Percentiles rank a stretch among this genome's conserved stretches.
These are phyloP conservation scores for Inosperma sp. DNA, from an alignment of 768 basidiomycete genomes.

Conservation along the genomic window DNA sequence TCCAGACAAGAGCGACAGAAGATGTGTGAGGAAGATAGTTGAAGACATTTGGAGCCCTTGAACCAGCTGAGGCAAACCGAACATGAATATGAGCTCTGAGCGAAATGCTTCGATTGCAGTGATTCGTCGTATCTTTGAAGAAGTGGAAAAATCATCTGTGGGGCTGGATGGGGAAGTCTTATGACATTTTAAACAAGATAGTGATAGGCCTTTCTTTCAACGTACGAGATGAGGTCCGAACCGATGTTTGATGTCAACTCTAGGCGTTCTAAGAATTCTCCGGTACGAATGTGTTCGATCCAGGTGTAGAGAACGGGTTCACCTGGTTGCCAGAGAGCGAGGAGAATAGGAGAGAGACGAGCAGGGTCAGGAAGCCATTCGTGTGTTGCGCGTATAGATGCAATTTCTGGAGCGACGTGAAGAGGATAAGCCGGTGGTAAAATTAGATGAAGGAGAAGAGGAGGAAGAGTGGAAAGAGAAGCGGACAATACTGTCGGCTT, in stretches of 20 bases:
- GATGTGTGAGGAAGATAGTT: conserved; percentile 68
- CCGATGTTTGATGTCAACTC: conserved; percentile 31
- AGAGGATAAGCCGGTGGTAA: conserved; percentile 56
- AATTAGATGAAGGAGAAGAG: conserved; percentile 52
- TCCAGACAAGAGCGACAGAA: conserved; percentile 79
- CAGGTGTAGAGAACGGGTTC: conserved; percentile 62
- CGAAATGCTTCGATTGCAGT: conserved; percentile 50
- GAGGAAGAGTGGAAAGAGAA: conserved; percentile 53
- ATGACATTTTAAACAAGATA: no score
- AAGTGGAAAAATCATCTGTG: conserved; percentile 28
- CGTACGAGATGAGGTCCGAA: conserved; percentile 38
- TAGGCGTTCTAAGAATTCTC: conserved; percentile 53
- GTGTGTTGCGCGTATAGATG: conserved; percentile 51
- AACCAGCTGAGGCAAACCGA: conserved; percentile 68
- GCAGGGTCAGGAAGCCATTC: conserved; percentile 50
- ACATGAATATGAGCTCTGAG: conserved; percentile 62
- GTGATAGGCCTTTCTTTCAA: no score
- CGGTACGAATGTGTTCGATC: conserved; percentile 68
- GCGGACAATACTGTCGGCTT: conserved; percentile 21
- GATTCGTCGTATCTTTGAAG: conserved; percentile 48
- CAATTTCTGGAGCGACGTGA: conserved; percentile 46
- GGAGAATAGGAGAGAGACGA: conserved; percentile 38
- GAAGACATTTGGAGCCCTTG: conserved; percentile 73
- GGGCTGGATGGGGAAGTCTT: no score
- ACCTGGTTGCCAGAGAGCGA: conserved; percentile 57